phyloP scores from a whole-genome alignment of 176 grass and related monocot species.

The Coix lacrymajobi region DNA sequence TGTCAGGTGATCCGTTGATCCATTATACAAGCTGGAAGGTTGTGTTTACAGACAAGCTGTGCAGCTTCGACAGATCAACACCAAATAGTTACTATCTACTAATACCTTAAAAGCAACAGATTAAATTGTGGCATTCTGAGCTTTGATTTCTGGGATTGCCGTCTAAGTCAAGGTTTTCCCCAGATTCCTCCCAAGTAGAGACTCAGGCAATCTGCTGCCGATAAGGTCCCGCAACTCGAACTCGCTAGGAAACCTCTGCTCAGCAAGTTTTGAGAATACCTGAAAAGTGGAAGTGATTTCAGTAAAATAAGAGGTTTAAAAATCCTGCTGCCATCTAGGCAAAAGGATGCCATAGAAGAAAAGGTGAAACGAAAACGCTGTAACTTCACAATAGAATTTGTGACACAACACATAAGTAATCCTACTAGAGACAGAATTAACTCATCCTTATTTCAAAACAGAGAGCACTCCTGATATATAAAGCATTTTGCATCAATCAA shows the following conservation, averaged over 20 bases:
- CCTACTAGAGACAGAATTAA: not conserved
- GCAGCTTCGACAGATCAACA: not conserved
- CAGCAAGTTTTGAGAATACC: slow-evolving; percentile 89
- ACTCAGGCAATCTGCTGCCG: slow-evolving; percentile 54
- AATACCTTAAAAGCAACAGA: not conserved
- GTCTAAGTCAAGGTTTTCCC: slow-evolving; percentile 38
- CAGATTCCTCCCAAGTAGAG: slow-evolving; percentile 46
- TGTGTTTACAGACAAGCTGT: slow-evolving; percentile 14
- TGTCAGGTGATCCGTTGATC: not conserved
- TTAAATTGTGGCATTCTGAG: not conserved
- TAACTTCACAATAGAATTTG: not conserved
- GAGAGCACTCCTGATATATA: not conserved
- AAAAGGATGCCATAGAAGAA: not conserved
- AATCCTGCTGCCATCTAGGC: not conserved
- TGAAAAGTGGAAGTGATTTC: slow-evolving; percentile 22
- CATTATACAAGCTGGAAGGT: not conserved
- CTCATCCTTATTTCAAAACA: not conserved
- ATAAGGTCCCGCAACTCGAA: slow-evolving; percentile 81
- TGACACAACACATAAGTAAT: not conserved
- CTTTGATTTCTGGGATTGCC: not conserved
- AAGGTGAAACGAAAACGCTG: not conserved
- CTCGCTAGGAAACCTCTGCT: slow-evolving; percentile 91
- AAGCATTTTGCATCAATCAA: not conserved
- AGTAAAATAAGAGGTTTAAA: not conserved
- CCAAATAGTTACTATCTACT: not conserved